Evolutionary conservation across 202 grass and related monocot species (phyloP).

Genomic region (Carex arenaria): DNA sequence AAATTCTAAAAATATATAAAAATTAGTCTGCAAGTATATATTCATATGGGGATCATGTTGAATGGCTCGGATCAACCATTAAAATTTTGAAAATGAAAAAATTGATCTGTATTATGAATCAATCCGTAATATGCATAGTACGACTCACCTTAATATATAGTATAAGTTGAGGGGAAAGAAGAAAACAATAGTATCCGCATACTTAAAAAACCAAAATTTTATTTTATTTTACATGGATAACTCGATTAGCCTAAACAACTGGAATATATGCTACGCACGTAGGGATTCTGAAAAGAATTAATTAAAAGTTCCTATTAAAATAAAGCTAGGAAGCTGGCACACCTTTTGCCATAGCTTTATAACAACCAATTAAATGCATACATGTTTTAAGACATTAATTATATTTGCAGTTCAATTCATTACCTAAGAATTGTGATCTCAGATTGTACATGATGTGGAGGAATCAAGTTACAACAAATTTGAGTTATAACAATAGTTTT

Average conservation of each 20-base stretch:
- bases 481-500: too few relatives aligned
- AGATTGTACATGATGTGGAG: too few relatives aligned
- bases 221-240: background rate
- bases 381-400: background rate
- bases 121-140: too few relatives aligned
- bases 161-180: background rate
- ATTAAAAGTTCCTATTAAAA: background rate
- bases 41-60: too few relatives aligned
- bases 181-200: background rate
- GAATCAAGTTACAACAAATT: too few relatives aligned
- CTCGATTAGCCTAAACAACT: conserved; percentile 4
- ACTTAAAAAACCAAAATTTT: background rate
- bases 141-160: too few relatives aligned
- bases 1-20: too few relatives aligned
- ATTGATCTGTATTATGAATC: too few relatives aligned
- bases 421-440: background rate
- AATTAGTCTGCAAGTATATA: too few relatives aligned
- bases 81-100: too few relatives aligned
- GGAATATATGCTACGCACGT: conserved; percentile 7
- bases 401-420: background rate
- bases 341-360: background rate
- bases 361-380: background rate
- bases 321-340: background rate
- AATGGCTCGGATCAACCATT: too few relatives aligned
- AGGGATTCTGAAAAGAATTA: background rate